Evolutionary conservation across 805 yeast genomes (phyloP).

Genomic region (Barnettozyma siamensis): DNA sequence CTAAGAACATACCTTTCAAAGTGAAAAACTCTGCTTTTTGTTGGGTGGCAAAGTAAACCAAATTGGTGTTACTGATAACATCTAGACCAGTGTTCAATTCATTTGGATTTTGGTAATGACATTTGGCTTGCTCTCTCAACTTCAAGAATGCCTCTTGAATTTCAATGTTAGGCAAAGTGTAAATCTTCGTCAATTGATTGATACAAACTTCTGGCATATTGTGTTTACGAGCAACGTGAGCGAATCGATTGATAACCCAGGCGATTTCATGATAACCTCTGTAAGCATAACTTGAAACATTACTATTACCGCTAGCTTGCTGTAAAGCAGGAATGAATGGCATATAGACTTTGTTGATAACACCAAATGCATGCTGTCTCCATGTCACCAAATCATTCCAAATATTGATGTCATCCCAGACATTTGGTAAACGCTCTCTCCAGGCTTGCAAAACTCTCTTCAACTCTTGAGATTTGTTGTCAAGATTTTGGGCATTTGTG

Average conservation of each 20-base stretch:
- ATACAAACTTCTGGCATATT: constrained; percentile 96
- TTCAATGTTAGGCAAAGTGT: constrained; percentile 94
- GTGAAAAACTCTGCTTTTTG: constrained; percentile 98
- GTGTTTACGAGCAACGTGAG: constrained; percentile 97
- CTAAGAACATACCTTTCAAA: constrained; percentile 94
- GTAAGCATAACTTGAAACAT: constrained; percentile 88
- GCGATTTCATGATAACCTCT: constrained; percentile 98
- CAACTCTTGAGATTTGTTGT: constrained; percentile 87
- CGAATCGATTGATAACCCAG: constrained; percentile 96
- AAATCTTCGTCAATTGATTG: constrained; percentile 85
- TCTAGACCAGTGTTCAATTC: constrained; percentile 94
- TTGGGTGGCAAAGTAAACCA: constrained; percentile 93
- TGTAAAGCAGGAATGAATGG: constrained; percentile 86
- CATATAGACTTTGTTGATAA: constrained; percentile 88
- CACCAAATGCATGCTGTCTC: constrained; percentile 98
- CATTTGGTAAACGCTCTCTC: constrained; percentile 94
- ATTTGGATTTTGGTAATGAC: constrained; percentile 87
- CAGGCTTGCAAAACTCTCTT: constrained; percentile 94
- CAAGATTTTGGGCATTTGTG: constrained; percentile 89
- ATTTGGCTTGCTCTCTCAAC: constrained; percentile 93
- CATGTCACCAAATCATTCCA: constrained; percentile 98
- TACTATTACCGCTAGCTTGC: constrained; percentile 58
- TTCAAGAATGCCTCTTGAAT: constrained; percentile 97
- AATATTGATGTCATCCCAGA: constrained; percentile 95
- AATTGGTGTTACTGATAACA: constrained; percentile 91